These are phyloP conservation scores for Gyrodon lividus DNA, from an alignment of 768 basidiomycete species.

Conservation along the genomic window DNA sequence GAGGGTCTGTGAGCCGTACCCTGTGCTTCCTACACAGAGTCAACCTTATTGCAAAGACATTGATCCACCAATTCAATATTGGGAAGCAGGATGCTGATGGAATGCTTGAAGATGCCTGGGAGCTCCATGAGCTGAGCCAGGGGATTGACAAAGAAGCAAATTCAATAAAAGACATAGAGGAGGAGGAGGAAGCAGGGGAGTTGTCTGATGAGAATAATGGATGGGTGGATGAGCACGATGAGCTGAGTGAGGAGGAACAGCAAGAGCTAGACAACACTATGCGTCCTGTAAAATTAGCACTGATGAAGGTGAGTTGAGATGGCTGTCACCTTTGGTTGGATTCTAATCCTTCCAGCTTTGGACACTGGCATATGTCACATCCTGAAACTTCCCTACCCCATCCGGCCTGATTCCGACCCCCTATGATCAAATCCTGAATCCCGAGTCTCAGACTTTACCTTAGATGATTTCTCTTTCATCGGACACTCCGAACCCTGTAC, in stretches of 20 bases:
- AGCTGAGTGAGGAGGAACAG: background rate
- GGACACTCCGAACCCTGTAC: too few relatives aligned
- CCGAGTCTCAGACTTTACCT: too few relatives aligned
- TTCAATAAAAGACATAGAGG: background rate
- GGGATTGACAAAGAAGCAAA: background rate
- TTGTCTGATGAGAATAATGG: background rate
- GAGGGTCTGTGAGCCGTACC: slow-evolving; percentile 8
- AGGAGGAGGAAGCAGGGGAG: background rate
- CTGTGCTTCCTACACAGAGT: slow-evolving; percentile 18
- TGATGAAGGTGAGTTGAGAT: background rate
- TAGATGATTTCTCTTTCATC: too few relatives aligned
- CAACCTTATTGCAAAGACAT: slow-evolving; percentile 13
- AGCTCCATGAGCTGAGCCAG: too few relatives aligned
- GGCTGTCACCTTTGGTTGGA: too few relatives aligned
- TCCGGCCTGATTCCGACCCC: too few relatives aligned
- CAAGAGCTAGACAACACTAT: background rate
- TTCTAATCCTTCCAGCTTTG: too few relatives aligned
- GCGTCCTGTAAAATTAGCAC: background rate
- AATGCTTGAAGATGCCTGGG: too few relatives aligned
- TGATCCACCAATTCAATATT: background rate
- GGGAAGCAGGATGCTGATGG: too few relatives aligned
- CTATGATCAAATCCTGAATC: too few relatives aligned
- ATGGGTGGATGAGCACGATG: slow-evolving; percentile 4
- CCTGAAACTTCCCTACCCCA: too few relatives aligned
- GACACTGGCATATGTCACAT: too few relatives aligned